These are phyloP conservation scores for Alternaria dauci DNA, from an alignment of 2,329 filamentous ascomycete species.

Conservation along the genomic window DNA sequence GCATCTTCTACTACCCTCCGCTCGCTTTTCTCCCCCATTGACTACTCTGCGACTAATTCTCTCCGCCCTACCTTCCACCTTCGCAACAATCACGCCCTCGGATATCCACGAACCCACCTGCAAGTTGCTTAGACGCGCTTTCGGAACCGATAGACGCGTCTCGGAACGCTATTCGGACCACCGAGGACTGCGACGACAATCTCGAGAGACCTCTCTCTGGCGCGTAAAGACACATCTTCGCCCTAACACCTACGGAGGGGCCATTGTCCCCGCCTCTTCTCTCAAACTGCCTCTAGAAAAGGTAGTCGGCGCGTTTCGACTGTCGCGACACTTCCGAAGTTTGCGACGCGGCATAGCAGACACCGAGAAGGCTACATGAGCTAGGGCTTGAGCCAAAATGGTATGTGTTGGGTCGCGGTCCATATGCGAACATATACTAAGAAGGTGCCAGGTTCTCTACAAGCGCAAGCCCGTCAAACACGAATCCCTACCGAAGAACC, in stretches of 20 bases:
- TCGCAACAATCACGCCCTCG: slow-evolving; percentile 36
- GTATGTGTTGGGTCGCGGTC: slow-evolving; percentile 33
- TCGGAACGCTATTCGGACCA: slow-evolving; percentile 45
- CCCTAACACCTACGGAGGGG: slow-evolving; percentile 18
- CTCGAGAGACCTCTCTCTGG: slow-evolving; percentile 33
- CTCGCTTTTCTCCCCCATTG: slow-evolving; percentile 40
- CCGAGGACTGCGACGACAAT: slow-evolving; percentile 42
- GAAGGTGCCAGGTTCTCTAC: slow-evolving; percentile 77
- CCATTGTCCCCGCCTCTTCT: slow-evolving; percentile 12
- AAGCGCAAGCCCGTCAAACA: slow-evolving; percentile 95
- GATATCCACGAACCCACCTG: slow-evolving; percentile 40
- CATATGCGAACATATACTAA: slow-evolving; percentile 25
- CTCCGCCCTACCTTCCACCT: slow-evolving; percentile 41
- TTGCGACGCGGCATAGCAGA: slow-evolving; percentile 38
- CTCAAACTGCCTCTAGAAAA: slow-evolving; percentile 5
- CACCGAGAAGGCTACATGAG: slow-evolving; percentile 41
- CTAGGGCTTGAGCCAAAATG: slow-evolving; percentile 40
- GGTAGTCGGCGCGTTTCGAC: slow-evolving; percentile 21
- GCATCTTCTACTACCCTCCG: slow-evolving; percentile 42
- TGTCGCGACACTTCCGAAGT: slow-evolving; percentile 38
- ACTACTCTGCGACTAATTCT: slow-evolving; percentile 47
- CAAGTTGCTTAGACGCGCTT: slow-evolving; percentile 51
- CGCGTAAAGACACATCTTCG: slow-evolving; percentile 27
- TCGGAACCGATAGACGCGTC: slow-evolving; percentile 53
- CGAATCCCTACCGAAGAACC: slow-evolving; percentile 72